phyloP scores from a whole-genome alignment of 2,329 filamentous ascomycete species.

The Fusarium oligoseptatum region DNA sequence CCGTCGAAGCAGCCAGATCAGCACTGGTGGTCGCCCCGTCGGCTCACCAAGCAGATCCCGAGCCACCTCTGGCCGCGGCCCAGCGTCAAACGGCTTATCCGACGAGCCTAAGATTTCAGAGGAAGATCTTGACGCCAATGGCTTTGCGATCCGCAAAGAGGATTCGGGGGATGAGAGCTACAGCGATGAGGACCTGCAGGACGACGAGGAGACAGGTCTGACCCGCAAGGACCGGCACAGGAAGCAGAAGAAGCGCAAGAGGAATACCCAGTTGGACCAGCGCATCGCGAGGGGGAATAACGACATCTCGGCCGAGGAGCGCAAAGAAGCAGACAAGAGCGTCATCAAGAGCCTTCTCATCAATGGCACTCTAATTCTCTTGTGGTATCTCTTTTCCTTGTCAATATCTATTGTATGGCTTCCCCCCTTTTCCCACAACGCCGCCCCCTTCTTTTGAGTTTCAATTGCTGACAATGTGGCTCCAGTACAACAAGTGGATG shows the following conservation, averaged over 20 bases:
- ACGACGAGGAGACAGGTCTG: constrained; percentile 91
- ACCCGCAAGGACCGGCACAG: constrained; percentile 79
- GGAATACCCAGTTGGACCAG: constrained; percentile 78
- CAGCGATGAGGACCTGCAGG: constrained; percentile 80
- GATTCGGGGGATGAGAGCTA: constrained; percentile 66
- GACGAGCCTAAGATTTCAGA: constrained; percentile 63
- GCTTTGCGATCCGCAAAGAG: constrained; percentile 45
- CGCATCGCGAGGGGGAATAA: constrained; percentile 72
- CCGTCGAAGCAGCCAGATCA: constrained; percentile 68
- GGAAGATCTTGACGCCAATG: constrained; percentile 52
- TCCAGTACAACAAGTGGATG: constrained; percentile 99
- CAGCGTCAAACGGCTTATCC: constrained; percentile 43
- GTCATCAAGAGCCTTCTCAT: constrained; percentile 77
- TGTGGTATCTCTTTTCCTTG: constrained; percentile 94
- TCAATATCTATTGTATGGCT: constrained; percentile 86
- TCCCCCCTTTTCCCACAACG: background rate
- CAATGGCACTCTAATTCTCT: constrained; percentile 83
- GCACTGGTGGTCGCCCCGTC: constrained; percentile 49
- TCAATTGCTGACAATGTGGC: constrained; percentile 35
- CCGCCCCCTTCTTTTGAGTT: background rate
- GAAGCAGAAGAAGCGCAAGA: constrained; percentile 74
- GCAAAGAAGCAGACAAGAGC: constrained; percentile 80
- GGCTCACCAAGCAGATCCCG: constrained; percentile 47
- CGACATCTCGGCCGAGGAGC: constrained; percentile 75
- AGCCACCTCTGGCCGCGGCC: constrained; percentile 35